A percentile compares a stretch with the other conserved stretches of the same genome.
phyloP scores from a whole-genome alignment of 108 stramenopile genomes.

The Epithemia pelagica region DNA sequence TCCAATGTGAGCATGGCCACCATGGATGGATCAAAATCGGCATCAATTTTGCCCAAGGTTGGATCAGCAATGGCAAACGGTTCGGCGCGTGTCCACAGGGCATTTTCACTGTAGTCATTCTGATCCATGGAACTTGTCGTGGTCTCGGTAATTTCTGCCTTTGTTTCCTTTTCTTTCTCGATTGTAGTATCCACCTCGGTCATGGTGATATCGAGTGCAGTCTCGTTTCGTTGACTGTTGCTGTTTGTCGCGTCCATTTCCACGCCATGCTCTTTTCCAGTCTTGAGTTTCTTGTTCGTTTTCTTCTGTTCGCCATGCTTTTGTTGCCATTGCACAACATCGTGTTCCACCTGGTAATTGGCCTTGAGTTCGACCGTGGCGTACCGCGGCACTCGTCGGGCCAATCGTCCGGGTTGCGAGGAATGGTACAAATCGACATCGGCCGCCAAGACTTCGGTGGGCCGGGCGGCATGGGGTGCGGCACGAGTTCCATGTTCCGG shows the following conservation, averaged over 20 bases:
- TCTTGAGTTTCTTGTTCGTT: neutral
- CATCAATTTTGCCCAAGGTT: constrained; percentile 64
- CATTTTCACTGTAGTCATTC: constrained; percentile 12
- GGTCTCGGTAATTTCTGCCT: neutral
- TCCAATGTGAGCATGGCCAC: constrained; percentile 70
- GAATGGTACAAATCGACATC: constrained; percentile 73
- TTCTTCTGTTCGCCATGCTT: neutral
- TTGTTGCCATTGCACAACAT: constrained; percentile 9
- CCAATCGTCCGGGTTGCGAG: constrained; percentile 32
- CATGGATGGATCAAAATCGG: constrained; percentile 74
- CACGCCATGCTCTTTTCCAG: constrained; percentile 5
- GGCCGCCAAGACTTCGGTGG: constrained; percentile 63
- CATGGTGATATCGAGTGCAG: neutral
- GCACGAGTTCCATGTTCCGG: constrained; percentile 77
- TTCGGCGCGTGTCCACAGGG: constrained; percentile 51
- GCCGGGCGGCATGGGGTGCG: constrained; percentile 50
- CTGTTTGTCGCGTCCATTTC: constrained; percentile 12
- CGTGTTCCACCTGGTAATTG: constrained; percentile 23
- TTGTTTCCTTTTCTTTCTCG: constrained; percentile 2
- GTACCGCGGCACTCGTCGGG: constrained; percentile 69
- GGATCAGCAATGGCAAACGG: constrained; percentile 79
- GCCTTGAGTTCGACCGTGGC: constrained; percentile 72
- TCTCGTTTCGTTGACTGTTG: neutral
- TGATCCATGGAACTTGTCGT: neutral
- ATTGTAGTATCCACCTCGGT: neutral